phyloP scores from a whole-genome alignment of 192 early-diverging fungal species.

The Entomortierella lignicola region DNA sequence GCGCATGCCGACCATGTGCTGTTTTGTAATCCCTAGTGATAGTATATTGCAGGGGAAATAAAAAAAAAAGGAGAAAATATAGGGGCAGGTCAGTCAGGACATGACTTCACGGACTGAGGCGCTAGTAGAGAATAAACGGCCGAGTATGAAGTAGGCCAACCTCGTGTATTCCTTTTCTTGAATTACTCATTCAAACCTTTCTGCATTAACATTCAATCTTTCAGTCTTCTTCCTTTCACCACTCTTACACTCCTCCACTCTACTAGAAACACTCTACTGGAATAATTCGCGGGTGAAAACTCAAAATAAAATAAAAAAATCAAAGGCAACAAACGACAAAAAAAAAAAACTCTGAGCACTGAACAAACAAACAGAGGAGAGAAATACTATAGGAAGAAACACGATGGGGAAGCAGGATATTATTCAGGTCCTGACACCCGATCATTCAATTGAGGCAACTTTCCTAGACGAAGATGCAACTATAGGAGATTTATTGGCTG shows the following conservation, averaged over 20 bases:
- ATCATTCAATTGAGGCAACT: conserved; percentile 40
- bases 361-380: background rate
- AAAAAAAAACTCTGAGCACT: background rate
- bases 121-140: conserved; percentile 3
- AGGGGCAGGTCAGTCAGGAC: conserved; percentile 22
- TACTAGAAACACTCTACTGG: too few relatives aligned
- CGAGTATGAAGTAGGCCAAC: background rate
- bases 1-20: background rate
- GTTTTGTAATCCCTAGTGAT: background rate
- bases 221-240: background rate
- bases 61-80: conserved; percentile 9
- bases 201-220: background rate
- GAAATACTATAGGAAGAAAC: background rate
- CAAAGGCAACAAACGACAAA: background rate
- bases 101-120: conserved; percentile 9
- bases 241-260: too few relatives aligned
- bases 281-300: too few relatives aligned
- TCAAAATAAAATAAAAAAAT: too few relatives aligned
- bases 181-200: background rate
- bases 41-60: background rate
- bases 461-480: conserved; percentile 52
- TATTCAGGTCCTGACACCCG: conserved; percentile 47
- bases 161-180: background rate
- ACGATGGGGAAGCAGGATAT: conserved; percentile 53
- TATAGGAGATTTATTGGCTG: conserved; percentile 25